Evolutionary conservation across 2,329 filamentous ascomycete species (phyloP).

Genomic region (Aspergillus tamarii): DNA sequence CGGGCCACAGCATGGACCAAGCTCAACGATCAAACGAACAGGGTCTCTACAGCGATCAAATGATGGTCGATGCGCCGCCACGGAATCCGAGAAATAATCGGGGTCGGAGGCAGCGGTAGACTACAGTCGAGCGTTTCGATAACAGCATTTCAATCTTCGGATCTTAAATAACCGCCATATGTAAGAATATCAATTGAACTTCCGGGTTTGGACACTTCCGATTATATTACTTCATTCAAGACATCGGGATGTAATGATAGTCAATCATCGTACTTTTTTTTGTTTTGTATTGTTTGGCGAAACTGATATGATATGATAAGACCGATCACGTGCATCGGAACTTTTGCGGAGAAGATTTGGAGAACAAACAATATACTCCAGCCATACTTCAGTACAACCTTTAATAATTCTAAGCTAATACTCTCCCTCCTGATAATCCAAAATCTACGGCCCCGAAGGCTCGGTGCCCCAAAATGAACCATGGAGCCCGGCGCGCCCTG

Average conservation of each 20-base stretch:
- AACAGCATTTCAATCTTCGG: not conserved
- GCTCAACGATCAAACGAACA: conserved; percentile 22
- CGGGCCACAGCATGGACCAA: conserved; percentile 12
- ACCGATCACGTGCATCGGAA: conserved; percentile 30
- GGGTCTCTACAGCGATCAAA: conserved; percentile 44
- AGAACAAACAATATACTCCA: conserved; percentile 11
- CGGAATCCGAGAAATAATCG: conserved; percentile 24
- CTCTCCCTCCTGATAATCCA: too few species aligned
- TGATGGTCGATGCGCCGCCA: conserved; percentile 43
- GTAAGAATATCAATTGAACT: conserved; percentile 8
- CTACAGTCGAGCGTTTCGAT: not conserved
- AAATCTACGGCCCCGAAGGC: not conserved
- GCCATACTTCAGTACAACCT: not conserved
- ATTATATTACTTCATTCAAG: not conserved
- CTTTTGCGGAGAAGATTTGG: conserved; percentile 31
- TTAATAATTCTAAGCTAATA: not conserved
- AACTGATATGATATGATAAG: conserved; percentile 16
- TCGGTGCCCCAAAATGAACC: conserved; percentile 29
- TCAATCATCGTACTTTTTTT: not conserved
- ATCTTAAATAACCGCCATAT: not conserved
- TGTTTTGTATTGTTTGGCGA: not conserved
- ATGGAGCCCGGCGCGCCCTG: conserved; percentile 31
- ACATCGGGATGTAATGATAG: not conserved
- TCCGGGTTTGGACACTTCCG: not conserved
- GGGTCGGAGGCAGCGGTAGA: conserved; percentile 24